Evolutionary conservation across 257 asterid genomes (phyloP).

Genomic region (Fraxinus anomala): DNA sequence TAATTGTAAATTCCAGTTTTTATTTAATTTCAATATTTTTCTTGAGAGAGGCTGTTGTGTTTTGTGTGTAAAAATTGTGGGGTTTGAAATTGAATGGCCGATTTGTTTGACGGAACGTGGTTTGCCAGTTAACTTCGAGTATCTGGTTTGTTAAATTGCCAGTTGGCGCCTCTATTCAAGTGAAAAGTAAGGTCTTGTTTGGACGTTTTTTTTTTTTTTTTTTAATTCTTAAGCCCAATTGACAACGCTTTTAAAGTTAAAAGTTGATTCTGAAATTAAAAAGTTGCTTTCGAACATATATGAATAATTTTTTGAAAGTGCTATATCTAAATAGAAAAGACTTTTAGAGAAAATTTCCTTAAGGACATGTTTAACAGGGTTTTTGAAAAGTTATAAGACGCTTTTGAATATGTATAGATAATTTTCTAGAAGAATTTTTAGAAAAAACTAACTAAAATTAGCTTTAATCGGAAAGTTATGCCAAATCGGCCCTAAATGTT

Average conservation of each 20-base stretch:
- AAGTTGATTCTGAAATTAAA: no score
- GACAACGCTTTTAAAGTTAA: no score
- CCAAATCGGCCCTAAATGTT: not conserved
- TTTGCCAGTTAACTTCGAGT: constrained; percentile 25
- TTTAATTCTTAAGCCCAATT: not conserved
- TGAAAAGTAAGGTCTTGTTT: constrained; percentile 15
- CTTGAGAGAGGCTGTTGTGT: constrained; percentile 4
- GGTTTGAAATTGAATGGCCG: not conserved
- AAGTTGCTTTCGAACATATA: no score
- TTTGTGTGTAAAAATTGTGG: not conserved
- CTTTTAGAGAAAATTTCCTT: no score
- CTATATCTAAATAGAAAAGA: no score
- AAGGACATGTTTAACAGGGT: no score
- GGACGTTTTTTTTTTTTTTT: constrained; percentile 25
- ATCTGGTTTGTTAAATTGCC: constrained; percentile 33
- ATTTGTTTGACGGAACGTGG: constrained; percentile 8
- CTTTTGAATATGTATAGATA: no score
- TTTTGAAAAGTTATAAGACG: no score
- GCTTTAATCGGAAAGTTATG: no score
- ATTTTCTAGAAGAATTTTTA: no score
- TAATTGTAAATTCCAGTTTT: not conserved
- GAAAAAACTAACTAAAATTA: no score
- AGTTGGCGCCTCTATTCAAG: constrained; percentile 13
- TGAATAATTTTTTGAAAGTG: no score
- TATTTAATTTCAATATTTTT: not conserved